Percentiles rank a stretch among this genome's conserved stretches.
Evolutionary conservation across 2,329 filamentous ascomycete genomes (phyloP).

Genomic region (Aspergillus terreus): DNA sequence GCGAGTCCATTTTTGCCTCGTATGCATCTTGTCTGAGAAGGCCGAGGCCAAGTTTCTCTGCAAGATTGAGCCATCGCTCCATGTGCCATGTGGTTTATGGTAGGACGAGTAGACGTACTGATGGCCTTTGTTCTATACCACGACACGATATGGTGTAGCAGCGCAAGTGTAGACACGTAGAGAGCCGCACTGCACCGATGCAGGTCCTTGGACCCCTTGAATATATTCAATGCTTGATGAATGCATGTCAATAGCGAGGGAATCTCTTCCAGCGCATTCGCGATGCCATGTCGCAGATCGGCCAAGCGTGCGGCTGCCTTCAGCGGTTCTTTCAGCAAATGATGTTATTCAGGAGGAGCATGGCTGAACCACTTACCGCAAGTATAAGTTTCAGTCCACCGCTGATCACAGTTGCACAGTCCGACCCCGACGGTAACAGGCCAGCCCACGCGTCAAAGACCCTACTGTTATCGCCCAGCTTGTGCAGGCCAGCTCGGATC

Average conservation of each 20-base stretch:
- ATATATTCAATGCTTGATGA: neutral
- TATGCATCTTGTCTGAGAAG: neutral
- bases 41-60: neutral
- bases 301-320: neutral
- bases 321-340: neutral
- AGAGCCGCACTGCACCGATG: neutral
- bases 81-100: neutral
- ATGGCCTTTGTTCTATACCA: neutral
- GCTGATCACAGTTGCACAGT: neutral
- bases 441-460: neutral
- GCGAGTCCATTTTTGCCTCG: neutral
- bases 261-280: neutral
- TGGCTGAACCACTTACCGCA: neutral
- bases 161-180: neutral
- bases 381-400: neutral
- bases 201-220: neutral
- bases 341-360: neutral
- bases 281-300: neutral
- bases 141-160: neutral
- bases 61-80: neutral
- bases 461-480: neutral
- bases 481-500: neutral
- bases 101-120: neutral
- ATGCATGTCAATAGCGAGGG: neutral
- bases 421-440: neutral